Evolutionary conservation across 75 land plant genomes (phyloP), one percentile per base, ranked within the genome.

Genomic region (Sequoiadendron giganteum): DNA sequence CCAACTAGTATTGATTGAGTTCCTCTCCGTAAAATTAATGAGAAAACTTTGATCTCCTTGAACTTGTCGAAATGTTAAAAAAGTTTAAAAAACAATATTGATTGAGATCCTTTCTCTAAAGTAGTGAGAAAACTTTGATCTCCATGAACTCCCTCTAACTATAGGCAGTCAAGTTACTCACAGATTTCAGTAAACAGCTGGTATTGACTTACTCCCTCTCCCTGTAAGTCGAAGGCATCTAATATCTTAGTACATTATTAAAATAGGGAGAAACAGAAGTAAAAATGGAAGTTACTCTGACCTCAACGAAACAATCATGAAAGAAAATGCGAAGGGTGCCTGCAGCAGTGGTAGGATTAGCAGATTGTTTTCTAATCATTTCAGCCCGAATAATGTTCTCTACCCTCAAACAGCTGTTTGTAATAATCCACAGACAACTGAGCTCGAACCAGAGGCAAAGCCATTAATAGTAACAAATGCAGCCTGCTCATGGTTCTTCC

Each of bases 221-320:
- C 68, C 25, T 14, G 14, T 14, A 13, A 14, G 14, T 54, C 15
- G 15, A 65, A 25, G n/a, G 28, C 70, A n/a, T n/a, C n/a, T n/a
- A n/a, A n/a, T n/a, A n/a, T n/a, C n/a, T n/a, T n/a, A 18, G 16
- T 56, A 54, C 56, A 45, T 2, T 15, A 56, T 58, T 21, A 5
- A 58, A 18, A 18, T 1, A 58, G 5, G 21, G 65, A 58, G 5
- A 19, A 54, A 54, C 56, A 65, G n/a, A 65, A 65, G 54, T 10
- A 65, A 65, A 21, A 25, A 5, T 21, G 7, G 70, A 65, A 65
- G 21, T 25, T 5, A 21, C n/a, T 32, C 84, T 82, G n/a, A 82
- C 84, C 48, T 82, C 88, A 15, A 92, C 93, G 48, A 92, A 86
- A 90, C 93, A 92, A 81, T 93, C 94, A 85, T 93, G 93, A 88